A percentile compares a stretch with the other conserved stretches of the same genome.
These are phyloP conservation scores for Eremochloa ophiuroides DNA, from an alignment of 176 grass and related monocot genomes.

Conservation along the genomic window DNA sequence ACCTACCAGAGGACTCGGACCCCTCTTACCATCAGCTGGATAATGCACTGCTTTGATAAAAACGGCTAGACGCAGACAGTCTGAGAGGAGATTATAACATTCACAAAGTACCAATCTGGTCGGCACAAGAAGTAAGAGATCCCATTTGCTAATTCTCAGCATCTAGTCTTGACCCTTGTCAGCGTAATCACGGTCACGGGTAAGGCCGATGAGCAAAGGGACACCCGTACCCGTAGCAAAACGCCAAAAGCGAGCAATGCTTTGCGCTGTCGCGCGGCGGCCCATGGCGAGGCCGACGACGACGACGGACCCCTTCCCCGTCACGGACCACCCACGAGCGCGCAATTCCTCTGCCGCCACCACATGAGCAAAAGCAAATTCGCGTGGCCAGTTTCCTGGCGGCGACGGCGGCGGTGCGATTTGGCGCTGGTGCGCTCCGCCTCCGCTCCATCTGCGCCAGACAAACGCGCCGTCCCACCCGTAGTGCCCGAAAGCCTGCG, in stretches of 20 bases:
- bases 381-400: background rate
- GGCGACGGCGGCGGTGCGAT: background rate
- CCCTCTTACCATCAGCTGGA: background rate
- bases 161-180: conserved; percentile 25
- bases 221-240: background rate
- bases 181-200: conserved; percentile 16
- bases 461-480: conserved; percentile 29
- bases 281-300: conserved; percentile 12
- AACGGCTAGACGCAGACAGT: background rate
- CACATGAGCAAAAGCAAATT: background rate
- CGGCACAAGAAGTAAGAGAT: background rate
- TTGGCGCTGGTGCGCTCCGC: background rate
- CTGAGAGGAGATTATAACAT: background rate
- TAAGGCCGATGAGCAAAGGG: background rate
- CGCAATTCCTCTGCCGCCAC: background rate
- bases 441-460: background rate
- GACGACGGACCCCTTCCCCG: conserved; percentile 9
- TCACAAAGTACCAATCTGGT: background rate
- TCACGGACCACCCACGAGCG: conserved; percentile 32
- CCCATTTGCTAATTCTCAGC: background rate
- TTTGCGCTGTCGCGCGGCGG: conserved; percentile 23
- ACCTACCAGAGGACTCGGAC: background rate
- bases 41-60: background rate
- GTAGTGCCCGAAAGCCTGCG: conserved; percentile 32
- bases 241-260: background rate